These are phyloP conservation scores for Epichloe sp. DNA, from an alignment of 2,329 filamentous ascomycete genomes.

Conservation along the genomic window DNA sequence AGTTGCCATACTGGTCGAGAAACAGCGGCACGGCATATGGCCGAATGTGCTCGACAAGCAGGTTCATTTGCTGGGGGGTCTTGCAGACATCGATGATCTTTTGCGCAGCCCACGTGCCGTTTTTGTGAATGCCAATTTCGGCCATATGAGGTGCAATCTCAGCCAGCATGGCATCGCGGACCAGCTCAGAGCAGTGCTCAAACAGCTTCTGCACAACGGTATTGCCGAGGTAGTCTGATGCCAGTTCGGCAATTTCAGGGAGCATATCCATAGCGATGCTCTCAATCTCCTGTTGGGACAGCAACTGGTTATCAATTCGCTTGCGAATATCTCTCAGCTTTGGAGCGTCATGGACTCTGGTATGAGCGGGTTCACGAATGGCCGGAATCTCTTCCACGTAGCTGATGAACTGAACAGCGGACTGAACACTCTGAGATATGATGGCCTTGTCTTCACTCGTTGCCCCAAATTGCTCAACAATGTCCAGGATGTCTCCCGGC, in stretches of 20 bases:
- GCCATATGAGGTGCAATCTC: constrained; percentile 86
- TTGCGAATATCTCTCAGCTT: constrained; percentile 93
- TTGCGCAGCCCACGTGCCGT: constrained; percentile 96
- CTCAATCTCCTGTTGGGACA: constrained; percentile 79
- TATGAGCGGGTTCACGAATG: constrained; percentile 77
- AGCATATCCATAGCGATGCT: constrained; percentile 88
- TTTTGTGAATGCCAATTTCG: constrained; percentile 97
- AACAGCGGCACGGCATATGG: constrained; percentile 85
- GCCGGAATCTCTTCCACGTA: constrained; percentile 80
- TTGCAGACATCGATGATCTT: constrained; percentile 98
- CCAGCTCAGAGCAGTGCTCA: constrained; percentile 81
- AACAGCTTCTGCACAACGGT: constrained; percentile 99
- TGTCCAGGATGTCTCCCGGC: constrained; percentile 68
- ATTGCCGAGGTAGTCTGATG: constrained; percentile 94
- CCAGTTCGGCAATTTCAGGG: constrained; percentile 85
- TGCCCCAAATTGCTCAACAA: constrained; percentile 81
- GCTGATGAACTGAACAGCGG: constrained; percentile 58
- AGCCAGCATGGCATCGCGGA: constrained; percentile 81
- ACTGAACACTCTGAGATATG: constrained; percentile 62
- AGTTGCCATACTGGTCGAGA: constrained; percentile 96
- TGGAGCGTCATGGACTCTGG: constrained; percentile 81
- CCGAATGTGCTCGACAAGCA: constrained; percentile 73
- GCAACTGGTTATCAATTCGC: constrained; percentile 88
- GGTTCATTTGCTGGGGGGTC: constrained; percentile 64
- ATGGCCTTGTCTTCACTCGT: constrained; percentile 61